These are phyloP conservation scores for Coemansia sp. DNA, from an alignment of 192 early-diverging fungal species.

Conservation along the genomic window DNA sequence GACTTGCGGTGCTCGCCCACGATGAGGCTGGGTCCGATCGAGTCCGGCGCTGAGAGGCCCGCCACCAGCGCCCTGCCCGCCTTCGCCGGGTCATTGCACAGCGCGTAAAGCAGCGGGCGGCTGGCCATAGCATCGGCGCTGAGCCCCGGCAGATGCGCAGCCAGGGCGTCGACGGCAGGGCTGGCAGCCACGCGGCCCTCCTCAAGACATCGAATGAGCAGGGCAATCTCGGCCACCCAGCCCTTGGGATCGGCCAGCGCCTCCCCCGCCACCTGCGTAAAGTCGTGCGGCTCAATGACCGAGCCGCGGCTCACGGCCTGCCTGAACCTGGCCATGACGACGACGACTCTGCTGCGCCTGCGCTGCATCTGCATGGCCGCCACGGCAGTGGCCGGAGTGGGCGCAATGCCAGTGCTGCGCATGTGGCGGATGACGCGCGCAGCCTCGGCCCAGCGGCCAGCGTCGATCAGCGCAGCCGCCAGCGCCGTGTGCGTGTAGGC, in stretches of 20 bases:
- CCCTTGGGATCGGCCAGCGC: constrained; percentile 24
- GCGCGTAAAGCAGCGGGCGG: constrained; percentile 29
- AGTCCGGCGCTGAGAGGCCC: not conserved
- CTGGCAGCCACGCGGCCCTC: constrained; percentile 27
- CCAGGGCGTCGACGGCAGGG: constrained; percentile 38
- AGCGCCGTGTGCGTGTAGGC: constrained; percentile 24
- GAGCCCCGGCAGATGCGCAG: constrained; percentile 37
- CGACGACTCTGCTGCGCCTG: constrained; percentile 7
- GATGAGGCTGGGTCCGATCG: not conserved
- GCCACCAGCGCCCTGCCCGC: not conserved
- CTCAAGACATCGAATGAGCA: constrained; percentile 33
- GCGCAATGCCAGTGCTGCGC: constrained; percentile 12
- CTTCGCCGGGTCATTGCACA: constrained; percentile 7
- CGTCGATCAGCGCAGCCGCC: constrained; percentile 24
- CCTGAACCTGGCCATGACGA: constrained; percentile 32
- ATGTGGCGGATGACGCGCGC: constrained; percentile 23
- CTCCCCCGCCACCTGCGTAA: constrained; percentile 15
- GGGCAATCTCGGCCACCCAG: constrained; percentile 40
- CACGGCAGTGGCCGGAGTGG: constrained; percentile 11
- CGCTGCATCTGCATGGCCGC: constrained; percentile 27
- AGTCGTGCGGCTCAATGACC: constrained; percentile 18
- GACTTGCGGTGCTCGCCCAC: constrained; percentile 14
- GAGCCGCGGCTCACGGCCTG: constrained; percentile 9
- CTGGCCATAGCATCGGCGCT: not conserved
- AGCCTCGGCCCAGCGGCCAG: constrained; percentile 41